Base-by-base conservation (phyloP, 208 protist genomes). In the Herpetomonas tarakana region DNA sequence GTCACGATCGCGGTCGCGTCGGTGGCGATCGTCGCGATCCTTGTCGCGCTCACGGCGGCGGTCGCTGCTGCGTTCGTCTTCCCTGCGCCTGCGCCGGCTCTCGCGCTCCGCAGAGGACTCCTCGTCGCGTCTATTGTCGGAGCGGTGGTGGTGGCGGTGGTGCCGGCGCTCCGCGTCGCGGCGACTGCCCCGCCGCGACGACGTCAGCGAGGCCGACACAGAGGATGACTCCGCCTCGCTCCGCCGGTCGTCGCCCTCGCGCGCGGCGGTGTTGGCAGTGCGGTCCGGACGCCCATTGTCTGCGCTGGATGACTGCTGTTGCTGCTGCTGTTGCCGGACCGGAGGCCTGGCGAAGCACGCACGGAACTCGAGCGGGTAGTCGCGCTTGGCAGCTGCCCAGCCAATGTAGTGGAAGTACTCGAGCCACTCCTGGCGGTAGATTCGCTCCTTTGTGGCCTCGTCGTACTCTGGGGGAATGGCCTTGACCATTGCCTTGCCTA, bases 391-490 rank as follows among this genome's bases (percentile, higher is more conserved):
- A 2, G 67, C 49, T 4, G 87, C 78, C 26, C 45, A 81, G 21
- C 88, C 88, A 58, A 95, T 86, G 60, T 73, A 91, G 68, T 92
- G 69, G 30, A 95, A 91, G 69, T 92, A 85, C 38, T 95, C 80
- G 0, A 92, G 75, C 86, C 88, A 95, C 45, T 95, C 88, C 46
- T 95, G 88, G 11, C 78, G 81, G 58, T 95, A 95, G 16, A 92
- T 62, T 3, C 88, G 69, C 50, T 94, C 74, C 49, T 79, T 80
- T 2, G 78, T 89, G 9, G 60, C 64, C 18, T 59, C 50, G 52
- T 94, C 85, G 62, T 91, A 94, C 66, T 94, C 83, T 1, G 83
- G 85, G 0, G 88, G 88, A 47, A 94, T 83, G 0, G 72, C 75
- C 35, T 91, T 76, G 83, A 94, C 91, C 24, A 44, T 47, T 50